Base-by-base conservation (phyloP, 352 stramenopile species). In the Thalassiosira allenii region DNA sequence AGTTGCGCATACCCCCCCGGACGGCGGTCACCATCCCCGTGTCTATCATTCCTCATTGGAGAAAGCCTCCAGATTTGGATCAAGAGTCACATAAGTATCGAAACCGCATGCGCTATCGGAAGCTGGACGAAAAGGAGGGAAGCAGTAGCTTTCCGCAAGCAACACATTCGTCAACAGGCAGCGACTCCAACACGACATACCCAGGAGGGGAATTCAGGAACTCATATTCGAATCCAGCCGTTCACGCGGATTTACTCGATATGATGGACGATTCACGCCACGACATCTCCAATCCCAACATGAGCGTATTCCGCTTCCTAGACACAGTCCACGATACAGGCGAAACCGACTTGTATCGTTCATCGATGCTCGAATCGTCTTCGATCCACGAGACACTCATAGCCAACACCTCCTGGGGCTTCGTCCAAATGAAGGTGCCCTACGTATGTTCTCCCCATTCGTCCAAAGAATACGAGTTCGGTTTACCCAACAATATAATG, bases 381-480 rank as follows among this genome's bases (percentile, higher is more conserved):
- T 20, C 59, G 22, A 72, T 88, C 27, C 29, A 83, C 43, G 75
- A 88, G 76, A 83, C 75, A n/a, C 64, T 88, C 8, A 27, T 83
- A 9, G 81, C 71, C 5, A 79, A 84, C 34, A 88, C 81, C 9
- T 88, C 81, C 1, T 83, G 75, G 81, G 81, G 81, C 23, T 71
- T 83, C 32, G 49, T 88, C 20, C 75, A 81, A 70, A 83, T 88
- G 59, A 84, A 84, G 68, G 58, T 84, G 17, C 75, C 75, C 1
- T 83, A 75, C 34, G 32, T 70, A 22, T 84, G 75, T 49, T 61
- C 12, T 44, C 74, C 71, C 11, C 27, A 51, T 23, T 40, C 51
- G 51, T 84, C 75, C 1, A 65, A 58, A 27, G 81, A 84, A 61
- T 79, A 79, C 58, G 59, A 77, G 57, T 84, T 78, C 22, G 71